A percentile compares a stretch with the other conserved stretches of the same genome.
phyloP scores from a whole-genome alignment of 495 filamentous ascomycete species.

The Penicillium subrubescens region DNA sequence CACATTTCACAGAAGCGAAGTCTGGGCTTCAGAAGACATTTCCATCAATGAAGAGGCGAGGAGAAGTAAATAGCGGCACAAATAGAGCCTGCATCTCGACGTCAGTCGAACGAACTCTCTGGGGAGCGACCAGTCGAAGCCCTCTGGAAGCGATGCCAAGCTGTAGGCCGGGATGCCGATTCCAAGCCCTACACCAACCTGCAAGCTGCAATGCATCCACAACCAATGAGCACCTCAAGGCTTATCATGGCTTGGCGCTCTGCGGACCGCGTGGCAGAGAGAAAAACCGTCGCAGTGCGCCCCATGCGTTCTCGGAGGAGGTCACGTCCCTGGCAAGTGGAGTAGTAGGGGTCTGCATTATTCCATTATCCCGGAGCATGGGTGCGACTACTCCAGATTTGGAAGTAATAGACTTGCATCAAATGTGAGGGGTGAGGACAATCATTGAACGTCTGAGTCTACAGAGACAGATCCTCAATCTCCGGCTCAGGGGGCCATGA shows the following conservation, averaged over 20 bases:
- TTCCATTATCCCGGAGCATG: background rate
- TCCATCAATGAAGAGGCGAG: background rate
- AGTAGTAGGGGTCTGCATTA: constrained; percentile 1
- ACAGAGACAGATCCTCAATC: background rate
- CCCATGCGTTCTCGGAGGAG: constrained; percentile 19
- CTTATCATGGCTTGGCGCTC: constrained; percentile 31
- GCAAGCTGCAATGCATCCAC: constrained; percentile 1
- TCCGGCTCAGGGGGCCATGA: background rate
- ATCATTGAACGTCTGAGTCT: constrained; percentile 10
- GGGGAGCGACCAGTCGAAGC: background rate
- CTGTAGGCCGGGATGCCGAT: constrained; percentile 27
- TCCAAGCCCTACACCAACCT: background rate
- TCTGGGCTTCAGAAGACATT: too few relatives aligned
- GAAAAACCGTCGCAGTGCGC: background rate
- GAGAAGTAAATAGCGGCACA: constrained; percentile 13
- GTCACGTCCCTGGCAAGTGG: constrained; percentile 13
- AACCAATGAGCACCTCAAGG: constrained; percentile 29
- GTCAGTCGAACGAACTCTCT: constrained; percentile 1
- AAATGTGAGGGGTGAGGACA: constrained; percentile 10
- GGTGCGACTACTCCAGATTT: background rate
- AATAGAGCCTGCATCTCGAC: constrained; percentile 5
- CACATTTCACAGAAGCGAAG: background rate
- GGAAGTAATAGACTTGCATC: background rate
- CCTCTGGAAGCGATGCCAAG: constrained; percentile 12
- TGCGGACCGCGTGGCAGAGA: constrained; percentile 16